Conservation (phyloP, 1,139 yeast species). For the Starmera stellimalicola region DNA sequence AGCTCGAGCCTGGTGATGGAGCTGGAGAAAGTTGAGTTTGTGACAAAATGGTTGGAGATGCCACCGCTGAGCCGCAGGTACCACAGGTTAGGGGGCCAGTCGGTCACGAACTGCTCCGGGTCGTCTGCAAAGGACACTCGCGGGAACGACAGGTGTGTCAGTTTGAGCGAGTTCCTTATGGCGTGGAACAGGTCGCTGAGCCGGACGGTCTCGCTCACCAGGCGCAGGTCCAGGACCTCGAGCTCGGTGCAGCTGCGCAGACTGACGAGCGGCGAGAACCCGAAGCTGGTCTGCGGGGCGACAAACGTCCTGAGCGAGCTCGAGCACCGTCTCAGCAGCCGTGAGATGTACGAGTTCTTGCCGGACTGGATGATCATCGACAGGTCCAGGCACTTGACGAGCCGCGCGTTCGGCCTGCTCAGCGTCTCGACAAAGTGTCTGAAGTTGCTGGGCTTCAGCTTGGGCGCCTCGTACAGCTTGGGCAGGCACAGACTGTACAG, state of each 20-base stretch:
- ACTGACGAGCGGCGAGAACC: constrained; percentile 77
- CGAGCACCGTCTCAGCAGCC: constrained; percentile 67
- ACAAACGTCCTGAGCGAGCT: constrained; percentile 53
- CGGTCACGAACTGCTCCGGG: constrained; percentile 33
- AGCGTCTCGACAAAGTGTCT: constrained; percentile 64
- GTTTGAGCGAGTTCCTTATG: constrained; percentile 46
- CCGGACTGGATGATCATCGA: constrained; percentile 82
- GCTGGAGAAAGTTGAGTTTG: constrained; percentile 55
- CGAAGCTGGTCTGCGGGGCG: constrained; percentile 95
- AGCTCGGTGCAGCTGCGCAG: constrained; percentile 60
- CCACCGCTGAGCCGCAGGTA: constrained; percentile 83
- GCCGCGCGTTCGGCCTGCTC: constrained; percentile 24
- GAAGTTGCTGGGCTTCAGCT: constrained; percentile 58
- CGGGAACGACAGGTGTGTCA: constrained; percentile 80
- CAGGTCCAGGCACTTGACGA: constrained; percentile 53
- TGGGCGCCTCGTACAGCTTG: constrained; percentile 54
- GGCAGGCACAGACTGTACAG: constrained; percentile 56
- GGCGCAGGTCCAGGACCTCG: constrained; percentile 64
- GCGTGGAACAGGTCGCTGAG: constrained; percentile 70
- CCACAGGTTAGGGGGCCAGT: constrained; percentile 74
- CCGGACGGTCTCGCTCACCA: constrained; percentile 87
- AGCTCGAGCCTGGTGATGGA: constrained; percentile 66
- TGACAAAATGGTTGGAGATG: constrained; percentile 69
- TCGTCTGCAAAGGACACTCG: constrained; percentile 76
- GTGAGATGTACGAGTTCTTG: constrained; percentile 85